Base-by-base conservation (phyloP, 495 filamentous ascomycete genomes). In the Mytilinidion resinicola region DNA sequence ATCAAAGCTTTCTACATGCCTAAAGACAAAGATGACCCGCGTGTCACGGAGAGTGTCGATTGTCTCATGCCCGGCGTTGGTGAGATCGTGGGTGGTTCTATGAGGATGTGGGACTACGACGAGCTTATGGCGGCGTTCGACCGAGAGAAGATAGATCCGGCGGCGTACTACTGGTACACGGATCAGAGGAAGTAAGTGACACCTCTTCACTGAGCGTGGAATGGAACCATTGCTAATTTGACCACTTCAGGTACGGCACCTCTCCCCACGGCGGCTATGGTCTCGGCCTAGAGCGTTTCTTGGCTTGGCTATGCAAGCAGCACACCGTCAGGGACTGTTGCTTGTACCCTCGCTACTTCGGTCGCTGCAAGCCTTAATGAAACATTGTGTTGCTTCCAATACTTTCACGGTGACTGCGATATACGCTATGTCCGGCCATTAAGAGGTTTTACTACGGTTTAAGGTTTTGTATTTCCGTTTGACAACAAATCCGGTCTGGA, bases 1-100 rank as follows among this genome's bases (percentile, higher is more conserved):
- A 95, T 99, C 80, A 99, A 99, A 81, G 89, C 93, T 4, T 99
- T 99, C 74, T 99, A 99, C 77, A 99, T 99, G 93, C 89, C 90
- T 79, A 95, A 90, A 75, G 93, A 91, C 58, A 77, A 77, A 11
- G 70, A 80, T 14, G 93, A 98, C 68, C 77, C 75, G 49, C 82
- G 91, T n/a, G 88, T 96, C 37, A 99, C 93, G 0, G 93, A 99
- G 80, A 91, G 86, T 61, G 95, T 97, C 1, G 93, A 99, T 67
- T 88, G 90, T 48, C 75, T 99, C 60, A 96, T 97, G 91, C 91
- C 91, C 0, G 89, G 90, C 62, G 91, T 97, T 17, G 93, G 93
- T 57, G 93, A 99, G 75, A 96, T 99, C 62, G 90, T 97, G 7
- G 93, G 93, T 51, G 95, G 92, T 3, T 90, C 85, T 70, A 96